Evolutionary conservation across 164 flowering plant species (phyloP).

Genomic region (Stephania japonica): DNA sequence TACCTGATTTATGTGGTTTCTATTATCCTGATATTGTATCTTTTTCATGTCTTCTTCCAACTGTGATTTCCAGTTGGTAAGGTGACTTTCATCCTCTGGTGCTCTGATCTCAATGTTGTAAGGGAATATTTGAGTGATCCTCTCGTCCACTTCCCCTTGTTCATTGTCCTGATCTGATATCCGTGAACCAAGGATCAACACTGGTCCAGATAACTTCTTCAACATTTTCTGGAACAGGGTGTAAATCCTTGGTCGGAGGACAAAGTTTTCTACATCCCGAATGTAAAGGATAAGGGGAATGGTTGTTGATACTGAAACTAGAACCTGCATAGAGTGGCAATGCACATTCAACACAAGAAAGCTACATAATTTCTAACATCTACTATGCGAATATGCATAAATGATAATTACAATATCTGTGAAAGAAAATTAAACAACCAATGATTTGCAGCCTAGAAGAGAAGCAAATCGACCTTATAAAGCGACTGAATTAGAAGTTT

Average conservation of each 20-base stretch:
- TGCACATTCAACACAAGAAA: not conserved
- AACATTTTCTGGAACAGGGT: constrained; percentile 75
- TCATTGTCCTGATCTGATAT: constrained; percentile 38
- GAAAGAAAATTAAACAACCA: not conserved
- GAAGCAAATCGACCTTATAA: constrained; percentile 52
- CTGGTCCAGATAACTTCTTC: constrained; percentile 65
- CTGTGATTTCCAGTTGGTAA: constrained; percentile 79
- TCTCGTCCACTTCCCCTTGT: constrained; percentile 55
- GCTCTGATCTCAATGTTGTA: constrained; percentile 83
- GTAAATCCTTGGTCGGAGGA: constrained; percentile 49
- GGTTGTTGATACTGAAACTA: constrained; percentile 55
- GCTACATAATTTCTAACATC: not conserved
- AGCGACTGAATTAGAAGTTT: constrained; percentile 77
- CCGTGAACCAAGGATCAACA: constrained; percentile 82
- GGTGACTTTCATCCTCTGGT: constrained; percentile 74
- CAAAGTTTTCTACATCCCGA: constrained; percentile 69
- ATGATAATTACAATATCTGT: not conserved
- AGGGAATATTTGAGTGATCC: constrained; percentile 57
- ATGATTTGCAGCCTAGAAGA: not conserved
- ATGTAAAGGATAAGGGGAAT: constrained; percentile 70
- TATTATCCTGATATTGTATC: constrained; percentile 75
- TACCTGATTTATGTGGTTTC: constrained; percentile 78
- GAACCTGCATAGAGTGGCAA: constrained; percentile 40
- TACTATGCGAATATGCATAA: not conserved
- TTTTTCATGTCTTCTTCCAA: constrained; percentile 86